A percentile compares a stretch with the other conserved stretches of the same genome.
Conservation (phyloP, 2,329 filamentous ascomycete species). For the Cercospora canescens region DNA sequence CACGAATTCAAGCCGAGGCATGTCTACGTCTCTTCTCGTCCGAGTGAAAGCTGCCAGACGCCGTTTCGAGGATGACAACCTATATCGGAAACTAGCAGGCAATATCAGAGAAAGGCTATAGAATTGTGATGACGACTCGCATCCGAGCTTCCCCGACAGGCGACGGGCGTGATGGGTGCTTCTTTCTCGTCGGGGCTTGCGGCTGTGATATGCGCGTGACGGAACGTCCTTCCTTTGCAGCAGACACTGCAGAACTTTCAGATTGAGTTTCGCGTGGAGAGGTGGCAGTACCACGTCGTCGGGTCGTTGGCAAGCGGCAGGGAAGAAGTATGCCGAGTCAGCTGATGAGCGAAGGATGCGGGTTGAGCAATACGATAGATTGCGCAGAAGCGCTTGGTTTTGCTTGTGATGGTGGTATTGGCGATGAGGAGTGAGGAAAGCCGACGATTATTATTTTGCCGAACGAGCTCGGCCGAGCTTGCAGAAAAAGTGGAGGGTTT, state of each 20-base stretch:
- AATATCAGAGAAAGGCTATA: not conserved
- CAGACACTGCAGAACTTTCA: not conserved
- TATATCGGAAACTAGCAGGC: not conserved
- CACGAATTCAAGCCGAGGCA: slow-evolving; percentile 27
- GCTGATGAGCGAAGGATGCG: not conserved
- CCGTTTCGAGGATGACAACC: not conserved
- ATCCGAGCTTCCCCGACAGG: not conserved
- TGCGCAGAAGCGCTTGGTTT: not conserved
- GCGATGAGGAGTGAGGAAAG: not conserved
- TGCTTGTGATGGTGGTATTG: not conserved
- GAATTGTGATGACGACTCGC: not conserved
- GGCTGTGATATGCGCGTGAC: not conserved
- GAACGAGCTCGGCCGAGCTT: not conserved
- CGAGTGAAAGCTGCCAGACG: not conserved
- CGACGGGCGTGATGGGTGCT: not conserved
- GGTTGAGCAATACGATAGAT: not conserved
- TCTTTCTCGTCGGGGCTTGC: not conserved
- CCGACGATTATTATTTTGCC: not conserved
- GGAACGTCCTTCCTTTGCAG: not conserved
- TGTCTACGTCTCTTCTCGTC: not conserved
- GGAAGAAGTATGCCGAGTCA: slow-evolving; percentile 4
- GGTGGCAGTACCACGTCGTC: not conserved
- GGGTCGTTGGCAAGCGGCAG: slow-evolving; percentile 1
- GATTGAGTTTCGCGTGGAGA: slow-evolving; percentile 11
- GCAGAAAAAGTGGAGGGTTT: not conserved